Base-by-base conservation (phyloP, 176 grass and related monocot species). In the Puccinellia tenuiflora region DNA sequence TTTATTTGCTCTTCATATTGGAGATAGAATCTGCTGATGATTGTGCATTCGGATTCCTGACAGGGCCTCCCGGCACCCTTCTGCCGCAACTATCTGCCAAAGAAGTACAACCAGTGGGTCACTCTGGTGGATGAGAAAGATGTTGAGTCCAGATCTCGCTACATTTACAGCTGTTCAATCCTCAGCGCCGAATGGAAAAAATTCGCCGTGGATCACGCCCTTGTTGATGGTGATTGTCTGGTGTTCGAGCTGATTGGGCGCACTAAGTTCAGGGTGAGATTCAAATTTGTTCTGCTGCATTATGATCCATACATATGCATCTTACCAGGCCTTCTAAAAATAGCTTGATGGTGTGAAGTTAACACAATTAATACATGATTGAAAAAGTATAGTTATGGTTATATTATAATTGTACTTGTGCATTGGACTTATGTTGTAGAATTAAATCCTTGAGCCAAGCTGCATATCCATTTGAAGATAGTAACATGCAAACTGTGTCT, bases 171-270 rank as follows among this genome's bases (percentile, higher is more conserved):
- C 5, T 83, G 85, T 37, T 5, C 2, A 10, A 90, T 90, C 55
- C 79, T 97, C 40, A 97, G 94, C 64, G 94, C 55, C 0, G 88
- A 90, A 12, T 97, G 94, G 92, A 92, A 88, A 72, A 88, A 85
- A 21, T 94, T 97, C 25, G 11, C 94, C 80, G 82, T 97, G 22
- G 0, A 90, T 3, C 94, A 97, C 78, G 73, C 94, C 55, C 80
- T 97, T 62, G 90, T 97, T 16, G 92, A 97, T 67, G 94, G 94
- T 42, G 94, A 97, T 76, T 89, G 88, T 21, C 14, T 94, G 34
- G 86, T 97, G 33, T 94, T 97, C 75, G 81, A 97, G 68, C 75
- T 92, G 73, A 80, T 76, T 7, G 20, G 71, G 22, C 25, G 59
- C 4, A 85, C 92, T 30, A 92, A 12, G 34, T 85, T 94, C 50